Evolutionary conservation across 2,329 filamentous ascomycete species (phyloP).

Genomic region (Massarina eburnea): DNA sequence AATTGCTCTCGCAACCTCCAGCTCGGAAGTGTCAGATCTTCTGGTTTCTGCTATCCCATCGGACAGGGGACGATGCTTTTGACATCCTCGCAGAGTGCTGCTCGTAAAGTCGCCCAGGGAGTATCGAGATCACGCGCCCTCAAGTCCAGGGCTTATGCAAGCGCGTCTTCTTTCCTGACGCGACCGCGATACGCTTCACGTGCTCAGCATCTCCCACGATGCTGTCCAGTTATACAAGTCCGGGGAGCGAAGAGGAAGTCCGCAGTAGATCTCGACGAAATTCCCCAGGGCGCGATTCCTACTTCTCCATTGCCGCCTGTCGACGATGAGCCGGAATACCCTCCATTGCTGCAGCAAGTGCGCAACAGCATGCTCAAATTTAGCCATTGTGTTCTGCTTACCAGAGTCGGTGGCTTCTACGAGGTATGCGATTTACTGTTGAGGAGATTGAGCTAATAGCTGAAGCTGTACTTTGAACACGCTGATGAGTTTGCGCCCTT

Average conservation of each 20-base stretch:
- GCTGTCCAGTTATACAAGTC: slow-evolving; percentile 17
- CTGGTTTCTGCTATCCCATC: neutral
- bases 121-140: neutral
- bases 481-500: slow-evolving; percentile 85
- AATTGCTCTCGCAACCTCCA: slow-evolving; percentile 3
- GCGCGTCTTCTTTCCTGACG: slow-evolving; percentile 16
- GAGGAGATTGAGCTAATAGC: slow-evolving; percentile 11
- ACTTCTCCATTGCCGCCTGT: slow-evolving; percentile 44
- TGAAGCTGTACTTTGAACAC: slow-evolving; percentile 84
- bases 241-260: slow-evolving; percentile 47
- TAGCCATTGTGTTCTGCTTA: slow-evolving; percentile 85
- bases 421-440: slow-evolving; percentile 55
- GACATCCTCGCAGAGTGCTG: slow-evolving; percentile 8
- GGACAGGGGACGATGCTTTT: slow-evolving; percentile 21
- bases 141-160: slow-evolving; percentile 1
- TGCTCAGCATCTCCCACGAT: slow-evolving; percentile 20
- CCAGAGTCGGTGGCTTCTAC: slow-evolving; percentile 93
- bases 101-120: slow-evolving; percentile 5
- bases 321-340: slow-evolving; percentile 64
- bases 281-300: slow-evolving; percentile 60
- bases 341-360: slow-evolving; percentile 85
- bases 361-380: slow-evolving; percentile 88
- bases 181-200: slow-evolving; percentile 33
- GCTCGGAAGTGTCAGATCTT: neutral
- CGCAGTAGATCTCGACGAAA: slow-evolving; percentile 41